These are phyloP conservation scores for Phytophthora citricola DNA, from an alignment of 352 stramenopile species.

Conservation along the genomic window DNA sequence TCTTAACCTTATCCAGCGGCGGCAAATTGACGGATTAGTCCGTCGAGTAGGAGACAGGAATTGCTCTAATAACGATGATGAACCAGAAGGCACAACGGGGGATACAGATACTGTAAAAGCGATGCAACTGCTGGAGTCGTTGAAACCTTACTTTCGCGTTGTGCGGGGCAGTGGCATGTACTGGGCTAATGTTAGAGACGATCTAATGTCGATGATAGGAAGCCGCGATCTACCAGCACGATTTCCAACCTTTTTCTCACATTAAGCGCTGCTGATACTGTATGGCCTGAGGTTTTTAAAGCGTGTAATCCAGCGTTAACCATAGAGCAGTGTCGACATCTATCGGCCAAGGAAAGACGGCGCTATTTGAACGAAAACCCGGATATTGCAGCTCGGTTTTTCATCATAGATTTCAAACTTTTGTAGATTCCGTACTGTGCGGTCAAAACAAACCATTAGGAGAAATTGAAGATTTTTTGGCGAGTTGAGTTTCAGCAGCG, in stretches of 20 bases:
- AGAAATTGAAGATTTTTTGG: slow-evolving; percentile 31
- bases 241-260: not conserved
- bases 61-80: no score
- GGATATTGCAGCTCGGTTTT: not conserved
- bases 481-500: slow-evolving; percentile 26
- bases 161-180: not conserved
- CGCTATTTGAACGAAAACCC: not conserved
- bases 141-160: not conserved
- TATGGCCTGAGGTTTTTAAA: not conserved
- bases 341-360: no score
- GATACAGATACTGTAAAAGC: no score
- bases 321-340: no score
- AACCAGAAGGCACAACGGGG: no score
- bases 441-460: slow-evolving; percentile 11
- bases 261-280: not conserved
- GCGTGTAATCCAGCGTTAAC: no score
- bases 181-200: not conserved
- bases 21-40: not conserved
- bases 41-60: no score
- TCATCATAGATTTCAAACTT: not conserved
- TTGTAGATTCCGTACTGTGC: not conserved
- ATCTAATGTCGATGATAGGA: not conserved
- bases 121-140: not conserved
- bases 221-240: no score
- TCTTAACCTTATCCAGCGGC: not conserved